Evolutionary conservation across 176 grass and related monocot genomes (phyloP), one percentile per base, ranked within the genome.

Genomic region (Eragrostis curvula): DNA sequence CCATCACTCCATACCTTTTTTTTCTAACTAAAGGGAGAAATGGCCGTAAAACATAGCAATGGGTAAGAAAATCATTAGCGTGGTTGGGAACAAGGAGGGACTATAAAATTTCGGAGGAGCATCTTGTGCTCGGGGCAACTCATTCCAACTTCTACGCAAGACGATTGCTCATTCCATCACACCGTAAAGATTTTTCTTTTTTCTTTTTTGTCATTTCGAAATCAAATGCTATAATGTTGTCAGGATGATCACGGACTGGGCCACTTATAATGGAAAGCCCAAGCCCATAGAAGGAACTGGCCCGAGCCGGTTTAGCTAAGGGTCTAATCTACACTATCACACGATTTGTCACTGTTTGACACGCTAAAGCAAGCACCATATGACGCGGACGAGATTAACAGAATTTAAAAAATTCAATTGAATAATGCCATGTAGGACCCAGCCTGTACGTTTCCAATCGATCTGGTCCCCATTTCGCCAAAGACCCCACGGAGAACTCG

Each of bases 281-380:
- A 30, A 63, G 25, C 60, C 60, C 60, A 16, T 0, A 29, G 70
- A 17, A 0, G 16, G 1, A 1, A 52, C 36, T 73, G 70, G 70
- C 49, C 71, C 29, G 48, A 21, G 48, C 2, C 71, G 30, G 10
- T 55, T 56, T n/a, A 23, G 17, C 71, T 8, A 29, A 8, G 48
- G 48, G 25, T 52, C 71, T 39, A 20, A 8, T 51, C 7, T 10
- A 30, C 70, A 16, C 0, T 4, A 30, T 27, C 17, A 32, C 51
- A 78, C 52, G 66, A 65, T 68, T 66, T 66, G 47, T 68, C 69
- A 30, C 66, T 64, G 46, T 5, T 66, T 47, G 59, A 24, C 40
- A 80, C 77, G 59, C 48, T 57, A 73, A 66, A 86, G 39, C 70
- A 77, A 36, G 12, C 23, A 28, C 9, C 73, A 71, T 12, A 77